Evolutionary conservation across 345 rosid species (phyloP), one percentile per base, ranked within the genome.

Genomic region (Brassica nigra): DNA sequence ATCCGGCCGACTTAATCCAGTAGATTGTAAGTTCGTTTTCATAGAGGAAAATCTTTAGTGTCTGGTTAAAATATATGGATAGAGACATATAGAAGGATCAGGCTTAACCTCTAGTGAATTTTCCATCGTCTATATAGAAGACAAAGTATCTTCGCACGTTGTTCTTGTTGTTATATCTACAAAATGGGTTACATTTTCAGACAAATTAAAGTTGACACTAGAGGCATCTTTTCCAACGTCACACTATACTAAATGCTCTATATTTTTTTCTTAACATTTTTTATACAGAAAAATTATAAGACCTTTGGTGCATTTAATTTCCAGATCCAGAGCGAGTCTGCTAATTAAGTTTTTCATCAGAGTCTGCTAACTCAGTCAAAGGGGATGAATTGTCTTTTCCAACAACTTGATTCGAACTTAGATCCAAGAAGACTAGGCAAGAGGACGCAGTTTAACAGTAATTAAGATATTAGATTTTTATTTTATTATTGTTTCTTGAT

Each of bases 101-200:
- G 58, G 58, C 47, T 79, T 72, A 59, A 36, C 70, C 63, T 73
- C 65, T 73, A 47, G 52, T 80, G 71, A 75, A 80, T 52, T 80
- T 67, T 80, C 79, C 79, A 75, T 80, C 83, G 52, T 80, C 66
- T 66, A 69, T 37, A 63, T 68, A 69, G 75, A 69, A 62, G 83
- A 80, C 79, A 80, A 49, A 62, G 79, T 75, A 80, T 80, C 79
- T 75, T 80, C 66, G 75, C 79, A 80, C 79, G 76, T 74, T 74
- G 49, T 80, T 74, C 49, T 80, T 74, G 83, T 68, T 74, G 61
- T 10, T 74, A 75, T 34, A 54, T 68, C 5, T 44, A 29, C 71
- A 28, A 31, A 61, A 52, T 47, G 69, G 66, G 75, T 36, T 52
- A 68, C 79, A 69, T 52, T 62, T 74, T 68, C 14, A 68, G 79